A percentile compares a stretch with the other conserved stretches of the same genome.
phyloP scores from a whole-genome alignment of 2,329 filamentous ascomycete genomes.

The Neurospora sp. region DNA sequence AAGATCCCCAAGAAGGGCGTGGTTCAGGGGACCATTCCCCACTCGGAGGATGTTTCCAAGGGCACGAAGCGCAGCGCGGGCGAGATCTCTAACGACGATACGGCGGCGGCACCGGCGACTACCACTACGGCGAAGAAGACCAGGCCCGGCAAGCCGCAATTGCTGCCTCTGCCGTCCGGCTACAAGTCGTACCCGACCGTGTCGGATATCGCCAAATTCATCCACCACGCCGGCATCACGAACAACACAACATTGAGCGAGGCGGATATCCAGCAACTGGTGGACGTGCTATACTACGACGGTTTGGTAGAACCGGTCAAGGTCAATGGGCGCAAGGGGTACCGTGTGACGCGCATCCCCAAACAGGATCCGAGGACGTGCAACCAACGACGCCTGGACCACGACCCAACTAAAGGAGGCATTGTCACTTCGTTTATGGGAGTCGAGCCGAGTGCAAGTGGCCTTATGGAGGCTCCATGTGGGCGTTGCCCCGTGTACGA shows the following conservation, averaged over 20 bases:
- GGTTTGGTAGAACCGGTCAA: conserved; percentile 63
- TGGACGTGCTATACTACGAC: conserved; percentile 85
- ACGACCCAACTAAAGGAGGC: conserved; percentile 16
- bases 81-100: background rate
- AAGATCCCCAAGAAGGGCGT: conserved; percentile 44
- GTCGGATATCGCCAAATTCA: conserved; percentile 62
- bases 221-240: conserved; percentile 60
- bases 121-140: conserved; percentile 7
- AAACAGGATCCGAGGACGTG: conserved; percentile 27
- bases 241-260: conserved; percentile 61
- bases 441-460: conserved; percentile 46
- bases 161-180: conserved; percentile 49
- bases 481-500: conserved; percentile 89
- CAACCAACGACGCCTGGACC: conserved; percentile 19
- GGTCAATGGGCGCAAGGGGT: conserved; percentile 39
- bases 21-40: conserved; percentile 34
- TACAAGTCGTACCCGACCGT: conserved; percentile 76
- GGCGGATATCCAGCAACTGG: conserved; percentile 71
- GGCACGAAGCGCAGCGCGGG: conserved; percentile 17
- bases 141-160: conserved; percentile 24
- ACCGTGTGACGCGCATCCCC: conserved; percentile 40
- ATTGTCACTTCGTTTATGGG: conserved; percentile 20
- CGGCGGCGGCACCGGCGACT: background rate
- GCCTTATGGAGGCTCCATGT: conserved; percentile 81
- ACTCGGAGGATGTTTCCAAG: conserved; percentile 16